These are phyloP conservation scores for Annulohypoxylon bovei DNA, from an alignment of 495 filamentous ascomycete species.

Conservation along the genomic window DNA sequence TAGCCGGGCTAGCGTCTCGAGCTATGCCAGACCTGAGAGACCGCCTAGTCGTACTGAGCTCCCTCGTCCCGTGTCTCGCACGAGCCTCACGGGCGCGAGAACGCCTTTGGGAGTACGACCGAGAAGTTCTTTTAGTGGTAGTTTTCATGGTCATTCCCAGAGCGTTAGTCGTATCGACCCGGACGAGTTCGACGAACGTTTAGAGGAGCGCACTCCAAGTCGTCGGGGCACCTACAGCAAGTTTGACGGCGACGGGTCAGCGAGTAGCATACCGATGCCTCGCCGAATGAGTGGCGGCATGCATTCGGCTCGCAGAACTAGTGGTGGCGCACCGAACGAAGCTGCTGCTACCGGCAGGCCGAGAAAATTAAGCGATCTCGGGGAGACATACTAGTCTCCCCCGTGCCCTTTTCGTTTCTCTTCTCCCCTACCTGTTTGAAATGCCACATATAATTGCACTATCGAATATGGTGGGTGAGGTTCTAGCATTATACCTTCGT, in stretches of 20 bases:
- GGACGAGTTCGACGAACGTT: constrained; percentile 54
- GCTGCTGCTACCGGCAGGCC: constrained; percentile 21
- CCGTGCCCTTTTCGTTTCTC: constrained; percentile 32
- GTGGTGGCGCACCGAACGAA: constrained; percentile 55
- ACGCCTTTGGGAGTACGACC: constrained; percentile 70
- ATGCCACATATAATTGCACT: constrained; percentile 16
- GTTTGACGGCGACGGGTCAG: constrained; percentile 59
- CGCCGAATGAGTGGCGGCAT: constrained; percentile 63
- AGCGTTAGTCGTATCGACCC: constrained; percentile 54
- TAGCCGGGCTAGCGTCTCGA: constrained; percentile 67
- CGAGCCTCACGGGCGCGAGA: constrained; percentile 65
- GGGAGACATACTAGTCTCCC: constrained; percentile 57
- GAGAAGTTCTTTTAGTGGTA: constrained; percentile 66
- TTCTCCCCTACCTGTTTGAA: constrained; percentile 38
- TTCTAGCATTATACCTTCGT: constrained; percentile 33
- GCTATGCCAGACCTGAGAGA: constrained; percentile 60
- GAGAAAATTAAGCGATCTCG: constrained; percentile 56
- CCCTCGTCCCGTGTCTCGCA: constrained; percentile 72
- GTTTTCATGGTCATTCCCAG: constrained; percentile 62
- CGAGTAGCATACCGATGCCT: constrained; percentile 58
- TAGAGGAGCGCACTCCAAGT: constrained; percentile 61
- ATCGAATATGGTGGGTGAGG: constrained; percentile 11
- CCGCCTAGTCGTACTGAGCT: constrained; percentile 61
- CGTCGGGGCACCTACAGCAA: constrained; percentile 62
- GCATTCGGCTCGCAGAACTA: constrained; percentile 55